Base-by-base conservation (phyloP, 768 basidiomycete genomes). In the Naganishia friedmannii region DNA sequence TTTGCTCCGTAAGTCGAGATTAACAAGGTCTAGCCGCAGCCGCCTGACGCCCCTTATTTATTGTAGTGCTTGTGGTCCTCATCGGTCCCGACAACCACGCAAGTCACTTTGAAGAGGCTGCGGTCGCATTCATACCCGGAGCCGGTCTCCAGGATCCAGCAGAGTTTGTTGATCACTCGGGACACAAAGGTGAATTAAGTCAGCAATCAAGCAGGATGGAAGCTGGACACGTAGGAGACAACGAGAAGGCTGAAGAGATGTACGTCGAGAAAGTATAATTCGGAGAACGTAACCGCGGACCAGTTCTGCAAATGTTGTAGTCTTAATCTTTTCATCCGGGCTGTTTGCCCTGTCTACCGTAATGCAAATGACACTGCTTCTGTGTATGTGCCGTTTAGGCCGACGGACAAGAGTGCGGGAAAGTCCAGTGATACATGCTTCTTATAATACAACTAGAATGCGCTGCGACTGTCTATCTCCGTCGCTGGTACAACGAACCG, bases 31-130 rank as follows among this genome's bases (percentile, higher is more conserved):
- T 13, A 48, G 51, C 69, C 69, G 48, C 55, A 42, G 63, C 60
- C 15, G 68, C 48, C 34, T 58, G 73, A 42, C 15, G 32, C 8
- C 21, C 46, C 3, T 45, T 2, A 1, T 28, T 10, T 10, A 8
- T 17, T 42, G 87, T 91, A 53, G 80, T 95, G 54, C 32, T 92
- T 76, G 85, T 91, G 75, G 89, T 88, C 15, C 82, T 92, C 72
- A 79, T 95, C 68, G 93, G 93, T 3, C 89, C 90, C 0, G 88
- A 89, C 88, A 87, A 89, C 70, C 89, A 90, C 74, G 86, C 88
- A 10, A 84, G 87, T 12, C 90, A 90, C 81, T 97, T 95, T 76
- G 93, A 97, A 83, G 86, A 89, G 54, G 54, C 29, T 17, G 57
- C 57, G 13, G 29, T 58, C 31, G 32, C 29, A 5, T 58, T 37